A percentile compares a stretch with the other conserved stretches of the same genome.
Evolutionary conservation across 2,329 filamentous ascomycete species (phyloP).

Genomic region (Dactylellina sp.): DNA sequence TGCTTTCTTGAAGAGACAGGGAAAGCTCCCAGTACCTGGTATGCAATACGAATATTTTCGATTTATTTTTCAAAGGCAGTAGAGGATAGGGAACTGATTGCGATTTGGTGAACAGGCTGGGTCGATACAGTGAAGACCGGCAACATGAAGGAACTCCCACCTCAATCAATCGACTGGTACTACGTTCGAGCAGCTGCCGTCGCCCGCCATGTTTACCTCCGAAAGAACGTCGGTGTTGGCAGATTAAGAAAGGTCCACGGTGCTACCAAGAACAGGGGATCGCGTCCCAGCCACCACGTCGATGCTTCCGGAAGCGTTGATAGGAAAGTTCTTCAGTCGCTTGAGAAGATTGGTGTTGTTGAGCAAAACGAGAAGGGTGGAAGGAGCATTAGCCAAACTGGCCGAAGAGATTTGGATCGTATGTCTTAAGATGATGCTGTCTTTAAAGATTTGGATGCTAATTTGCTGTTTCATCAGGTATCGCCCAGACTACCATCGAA

Average conservation of each 20-base stretch:
- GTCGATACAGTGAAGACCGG: slow-evolving; percentile 99
- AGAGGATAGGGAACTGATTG: not conserved
- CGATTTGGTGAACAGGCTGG: slow-evolving; percentile 75
- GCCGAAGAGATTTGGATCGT: slow-evolving; percentile 98
- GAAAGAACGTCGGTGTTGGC: slow-evolving; percentile 99
- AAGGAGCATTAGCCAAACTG: slow-evolving; percentile 95
- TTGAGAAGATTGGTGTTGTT: slow-evolving; percentile 99
- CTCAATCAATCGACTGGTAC: slow-evolving; percentile 98
- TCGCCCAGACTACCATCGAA: slow-evolving; percentile 83
- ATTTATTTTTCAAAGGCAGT: slow-evolving; percentile 32
- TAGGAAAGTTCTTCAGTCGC: slow-evolving; percentile 95
- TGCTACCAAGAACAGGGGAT: slow-evolving; percentile 95
- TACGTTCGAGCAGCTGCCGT: slow-evolving; percentile 90
- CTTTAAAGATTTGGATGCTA: slow-evolving; percentile 43
- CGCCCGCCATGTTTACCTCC: slow-evolving; percentile 98
- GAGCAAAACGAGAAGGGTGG: slow-evolving; percentile 98
- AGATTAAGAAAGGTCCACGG: slow-evolving; percentile 97
- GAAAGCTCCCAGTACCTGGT: slow-evolving; percentile 91
- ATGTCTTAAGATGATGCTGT: slow-evolving; percentile 60
- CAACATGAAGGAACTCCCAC: slow-evolving; percentile 94
- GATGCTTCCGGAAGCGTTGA: slow-evolving; percentile 95
- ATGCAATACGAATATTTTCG: slow-evolving; percentile 68
- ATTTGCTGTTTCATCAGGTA: slow-evolving; percentile 66
- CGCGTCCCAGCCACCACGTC: slow-evolving; percentile 91
- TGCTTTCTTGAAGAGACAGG: slow-evolving; percentile 92